phyloP scores from a whole-genome alignment of 2,329 filamentous ascomycete genomes.

The Sarocladium brachiariae region DNA sequence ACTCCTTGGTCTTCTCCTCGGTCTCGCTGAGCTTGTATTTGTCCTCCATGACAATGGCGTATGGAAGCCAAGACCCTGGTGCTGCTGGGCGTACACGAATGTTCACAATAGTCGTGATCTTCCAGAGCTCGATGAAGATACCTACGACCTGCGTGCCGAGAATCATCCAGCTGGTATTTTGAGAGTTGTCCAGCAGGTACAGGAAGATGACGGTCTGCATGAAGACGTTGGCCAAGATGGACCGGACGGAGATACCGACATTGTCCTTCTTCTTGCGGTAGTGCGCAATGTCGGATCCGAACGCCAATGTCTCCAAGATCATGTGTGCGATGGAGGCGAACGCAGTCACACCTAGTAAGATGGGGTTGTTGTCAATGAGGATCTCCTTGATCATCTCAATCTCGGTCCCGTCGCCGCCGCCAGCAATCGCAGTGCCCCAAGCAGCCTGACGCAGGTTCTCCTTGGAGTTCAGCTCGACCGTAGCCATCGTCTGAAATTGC shows the following conservation, averaged over 20 bases:
- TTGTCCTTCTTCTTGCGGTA: slow-evolving; percentile 99
- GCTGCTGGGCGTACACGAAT: slow-evolving; percentile 68
- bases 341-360: slow-evolving; percentile 76
- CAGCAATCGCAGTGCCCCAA: slow-evolving; percentile 61
- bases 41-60: slow-evolving; percentile 80
- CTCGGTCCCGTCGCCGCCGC: slow-evolving; percentile 82
- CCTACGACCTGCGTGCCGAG: slow-evolving; percentile 86
- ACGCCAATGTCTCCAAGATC: slow-evolving; percentile 91
- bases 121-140: slow-evolving; percentile 69
- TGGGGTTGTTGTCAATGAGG: slow-evolving; percentile 87
- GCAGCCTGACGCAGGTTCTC: slow-evolving; percentile 74
- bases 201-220: slow-evolving; percentile 97
- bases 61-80: slow-evolving; percentile 67
- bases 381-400: slow-evolving; percentile 98
- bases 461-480: slow-evolving; percentile 82
- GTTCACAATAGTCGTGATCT: slow-evolving; percentile 91
- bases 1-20: slow-evolving; percentile 97
- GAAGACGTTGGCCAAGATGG: slow-evolving; percentile 93
- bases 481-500: slow-evolving; percentile 83
- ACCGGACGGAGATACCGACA: slow-evolving; percentile 90
- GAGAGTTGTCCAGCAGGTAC: slow-evolving; percentile 93
- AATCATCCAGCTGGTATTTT: slow-evolving; percentile 99
- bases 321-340: slow-evolving; percentile 85
- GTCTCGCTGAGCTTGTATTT: slow-evolving; percentile 94
- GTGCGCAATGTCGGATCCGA: slow-evolving; percentile 95